Evolutionary conservation across 345 rosid species (phyloP).

Genomic region (Bruguiera parviflora): DNA sequence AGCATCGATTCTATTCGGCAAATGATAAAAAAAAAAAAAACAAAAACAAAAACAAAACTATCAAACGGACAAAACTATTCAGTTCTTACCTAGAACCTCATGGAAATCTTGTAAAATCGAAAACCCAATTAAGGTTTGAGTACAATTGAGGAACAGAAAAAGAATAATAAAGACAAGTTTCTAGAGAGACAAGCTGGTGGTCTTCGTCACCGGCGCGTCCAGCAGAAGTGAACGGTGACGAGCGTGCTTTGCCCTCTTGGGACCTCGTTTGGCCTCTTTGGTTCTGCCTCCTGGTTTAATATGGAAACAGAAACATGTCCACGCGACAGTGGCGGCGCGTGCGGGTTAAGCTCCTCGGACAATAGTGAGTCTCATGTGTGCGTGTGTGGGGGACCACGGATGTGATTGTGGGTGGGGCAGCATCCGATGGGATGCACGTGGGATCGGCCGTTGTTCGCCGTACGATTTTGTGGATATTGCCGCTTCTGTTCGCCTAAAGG

Average conservation of each 20-base stretch:
- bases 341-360: constrained; percentile 1
- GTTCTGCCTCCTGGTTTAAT: constrained; percentile 2
- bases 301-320: constrained; percentile 18
- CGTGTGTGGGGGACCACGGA: constrained; percentile 1
- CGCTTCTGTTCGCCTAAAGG: too few relatives aligned
- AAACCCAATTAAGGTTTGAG: constrained; percentile 1
- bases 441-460: not conserved
- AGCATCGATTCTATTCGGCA: not conserved
- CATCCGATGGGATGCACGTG: constrained; percentile 27
- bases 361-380: not conserved
- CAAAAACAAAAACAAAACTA: constrained; percentile 5
- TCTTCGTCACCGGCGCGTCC: constrained; percentile 32
- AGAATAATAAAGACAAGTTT: constrained; percentile 13
- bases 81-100: constrained; percentile 36
- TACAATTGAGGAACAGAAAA: constrained; percentile 18
- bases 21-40: constrained; percentile 8
- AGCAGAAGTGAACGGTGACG: constrained; percentile 35
- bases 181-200: constrained; percentile 12
- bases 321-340: constrained; percentile 20
- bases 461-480: too few relatives aligned
- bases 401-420: constrained; percentile 14
- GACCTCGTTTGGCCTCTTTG: constrained; percentile 4
- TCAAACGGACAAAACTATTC: constrained; percentile 6
- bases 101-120: constrained; percentile 20
- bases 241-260: constrained; percentile 25